phyloP scores from a whole-genome alignment of 108 stramenopile genomes.

The Cyclotella atomus region DNA sequence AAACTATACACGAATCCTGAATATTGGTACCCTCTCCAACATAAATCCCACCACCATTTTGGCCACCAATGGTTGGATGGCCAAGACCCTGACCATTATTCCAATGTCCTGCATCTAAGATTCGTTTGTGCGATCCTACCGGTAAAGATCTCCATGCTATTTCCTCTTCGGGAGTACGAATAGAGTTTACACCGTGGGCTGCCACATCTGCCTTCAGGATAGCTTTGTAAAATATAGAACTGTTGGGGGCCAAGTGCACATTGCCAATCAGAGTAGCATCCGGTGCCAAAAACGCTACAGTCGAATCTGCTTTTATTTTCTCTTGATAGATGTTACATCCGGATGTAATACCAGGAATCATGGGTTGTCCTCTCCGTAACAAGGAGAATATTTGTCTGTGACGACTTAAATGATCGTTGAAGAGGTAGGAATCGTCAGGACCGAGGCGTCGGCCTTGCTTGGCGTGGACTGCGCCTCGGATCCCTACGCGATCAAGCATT shows the following conservation, averaged over 20 bases:
- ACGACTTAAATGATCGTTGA: slow-evolving; percentile 76
- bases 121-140: slow-evolving; percentile 35
- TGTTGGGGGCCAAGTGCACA: slow-evolving; percentile 68
- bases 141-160: slow-evolving; percentile 29
- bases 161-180: slow-evolving; percentile 38
- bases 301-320: slow-evolving; percentile 5
- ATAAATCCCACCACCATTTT: slow-evolving; percentile 78
- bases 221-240: slow-evolving; percentile 86
- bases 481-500: slow-evolving; percentile 78
- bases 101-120: slow-evolving; percentile 29
- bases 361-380: slow-evolving; percentile 66
- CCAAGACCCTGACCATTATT: slow-evolving; percentile 38
- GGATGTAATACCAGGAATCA: slow-evolving; percentile 55
- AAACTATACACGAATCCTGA: slow-evolving; percentile 86
- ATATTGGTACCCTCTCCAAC: slow-evolving; percentile 84
- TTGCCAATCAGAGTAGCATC: slow-evolving; percentile 86
- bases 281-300: slow-evolving; percentile 84
- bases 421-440: slow-evolving; percentile 76
- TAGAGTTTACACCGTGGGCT: slow-evolving; percentile 53
- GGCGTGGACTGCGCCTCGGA: slow-evolving; percentile 63
- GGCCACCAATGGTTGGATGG: slow-evolving; percentile 49
- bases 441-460: slow-evolving; percentile 54
- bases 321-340: slow-evolving; percentile 11
- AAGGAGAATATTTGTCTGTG: slow-evolving; percentile 79
- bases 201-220: slow-evolving; percentile 80